Base-by-base conservation (phyloP, 1,284 basidiomycete genomes). In the Coniferiporia weirii region DNA sequence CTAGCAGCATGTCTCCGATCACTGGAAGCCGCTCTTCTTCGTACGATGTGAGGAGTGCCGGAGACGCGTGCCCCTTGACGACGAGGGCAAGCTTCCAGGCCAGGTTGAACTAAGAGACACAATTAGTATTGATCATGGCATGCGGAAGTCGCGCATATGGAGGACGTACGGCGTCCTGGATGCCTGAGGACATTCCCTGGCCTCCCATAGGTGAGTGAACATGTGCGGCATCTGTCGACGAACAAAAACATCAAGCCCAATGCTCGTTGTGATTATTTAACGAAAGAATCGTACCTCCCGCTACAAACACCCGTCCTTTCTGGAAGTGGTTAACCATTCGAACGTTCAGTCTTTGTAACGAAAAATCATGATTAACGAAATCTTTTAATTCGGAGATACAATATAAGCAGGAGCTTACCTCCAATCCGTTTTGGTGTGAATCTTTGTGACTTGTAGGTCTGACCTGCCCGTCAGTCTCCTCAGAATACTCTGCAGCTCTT, bases 131-230 rank as follows among this genome's bases (percentile, higher is more conserved):
- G 27, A 27, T 5, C 27, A 27, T 2, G 27, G 20, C 12, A 60
- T 22, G 45, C n/a, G 22, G 17, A 2, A 13, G 40, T 19, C 32
- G 20, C 10, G n/a, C 6, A 50, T 35, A 19, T n/a, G 12, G 20
- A 22, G 8, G 43, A 59, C 72, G 15, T 49, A 76, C 75, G 1
- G 74, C 65, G 63, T 79, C 76, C 61, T 76, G 75, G 10, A 77
- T 65, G 27, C 70, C 63, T 0, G 72, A 67, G 53, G 78, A 79
- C 38, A 76, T 63, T 13, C 76, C 78, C 57, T 79, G 76, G 12
- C 77, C 75, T n/a, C 79, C 78, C 0, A 72, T 71, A 27, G 75
- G 76, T 48, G 73, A 76, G 60, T 79, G 78, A 15, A 75, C 71
- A 61, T 76, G 75, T 4, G 69, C 75, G 19, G 74, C 68, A 66